A percentile compares a stretch with the other conserved stretches of the same genome.
Conservation (phyloP, 2,329 filamentous ascomycete genomes). For the Pochonia chlamydosporia region DNA sequence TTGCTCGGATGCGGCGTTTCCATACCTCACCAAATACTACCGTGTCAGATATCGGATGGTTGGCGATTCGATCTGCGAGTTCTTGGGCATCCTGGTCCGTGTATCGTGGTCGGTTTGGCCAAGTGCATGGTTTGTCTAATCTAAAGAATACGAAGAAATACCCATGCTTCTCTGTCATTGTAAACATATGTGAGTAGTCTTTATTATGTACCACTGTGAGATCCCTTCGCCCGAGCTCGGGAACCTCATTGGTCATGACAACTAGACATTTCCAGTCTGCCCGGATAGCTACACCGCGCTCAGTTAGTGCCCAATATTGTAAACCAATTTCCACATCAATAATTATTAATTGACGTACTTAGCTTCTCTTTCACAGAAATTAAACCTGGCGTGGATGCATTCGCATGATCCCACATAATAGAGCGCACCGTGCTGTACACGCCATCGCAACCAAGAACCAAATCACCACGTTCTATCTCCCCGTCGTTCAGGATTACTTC, state of each 20-base stretch:
- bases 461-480: neutral
- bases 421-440: neutral
- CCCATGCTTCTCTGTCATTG: too few relatives aligned
- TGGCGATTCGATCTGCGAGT: neutral
- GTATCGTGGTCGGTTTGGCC: neutral
- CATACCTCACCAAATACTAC: neutral
- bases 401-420: neutral
- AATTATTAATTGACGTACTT: slow-evolving; percentile 18
- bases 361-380: neutral
- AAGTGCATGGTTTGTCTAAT: neutral
- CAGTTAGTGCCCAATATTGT: too few relatives aligned
- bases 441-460: neutral
- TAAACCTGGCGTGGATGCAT: slow-evolving; percentile 13
- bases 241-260: too few relatives aligned
- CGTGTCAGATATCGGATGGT: neutral
- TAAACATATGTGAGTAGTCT: too few relatives aligned
- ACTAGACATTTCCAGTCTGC: too few relatives aligned
- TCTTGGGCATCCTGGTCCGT: neutral
- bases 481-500: neutral
- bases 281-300: too few relatives aligned
- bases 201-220: too few relatives aligned
- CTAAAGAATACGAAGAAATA: too few relatives aligned
- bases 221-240: too few relatives aligned
- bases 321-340: too few relatives aligned
- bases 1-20: neutral